phyloP scores from a whole-genome alignment of 169 alveolate genomes.

The Plasmodium cynomolgi region DNA sequence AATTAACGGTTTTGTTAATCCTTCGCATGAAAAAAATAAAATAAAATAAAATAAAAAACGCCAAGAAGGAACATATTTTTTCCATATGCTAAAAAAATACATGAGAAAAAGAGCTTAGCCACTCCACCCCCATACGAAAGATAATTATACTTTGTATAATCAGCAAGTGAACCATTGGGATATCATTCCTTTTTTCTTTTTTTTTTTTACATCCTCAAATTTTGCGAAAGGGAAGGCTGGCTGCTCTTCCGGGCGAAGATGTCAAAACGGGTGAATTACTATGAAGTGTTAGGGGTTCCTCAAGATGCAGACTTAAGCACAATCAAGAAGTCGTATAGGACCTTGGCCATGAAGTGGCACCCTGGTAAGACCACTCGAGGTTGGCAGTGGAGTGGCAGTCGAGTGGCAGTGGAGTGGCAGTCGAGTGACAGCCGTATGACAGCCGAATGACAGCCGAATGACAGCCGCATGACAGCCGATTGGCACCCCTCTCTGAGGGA shows the following conservation, averaged over 20 bases:
- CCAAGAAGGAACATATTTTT: neutral
- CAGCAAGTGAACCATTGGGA: neutral
- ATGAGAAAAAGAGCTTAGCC: neutral
- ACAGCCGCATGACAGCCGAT: neutral
- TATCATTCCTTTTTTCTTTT: no score
- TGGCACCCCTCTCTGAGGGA: neutral
- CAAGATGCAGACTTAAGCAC: slow-evolving; percentile 77
- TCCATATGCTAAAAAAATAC: neutral
- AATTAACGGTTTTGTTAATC: slow-evolving; percentile 43
- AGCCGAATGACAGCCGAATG: neutral
- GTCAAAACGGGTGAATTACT: slow-evolving; percentile 71
- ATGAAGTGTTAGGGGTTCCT: slow-evolving; percentile 80
- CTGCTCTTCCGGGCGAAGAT: slow-evolving; percentile 5
- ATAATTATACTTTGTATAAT: neutral
- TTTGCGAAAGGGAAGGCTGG: neutral
- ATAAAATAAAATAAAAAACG: neutral
- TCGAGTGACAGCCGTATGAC: neutral
- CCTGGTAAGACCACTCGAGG: slow-evolving; percentile 77
- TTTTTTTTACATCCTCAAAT: neutral
- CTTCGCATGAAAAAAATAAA: neutral
- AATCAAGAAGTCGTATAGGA: slow-evolving; percentile 80
- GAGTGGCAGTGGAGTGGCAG: neutral
- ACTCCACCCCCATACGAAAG: neutral
- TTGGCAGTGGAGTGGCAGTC: neutral
- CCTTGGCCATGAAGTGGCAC: slow-evolving; percentile 82